These are phyloP conservation scores for Rhodotorula sp. DNA, from an alignment of 1,284 basidiomycete species.

Conservation along the genomic window DNA sequence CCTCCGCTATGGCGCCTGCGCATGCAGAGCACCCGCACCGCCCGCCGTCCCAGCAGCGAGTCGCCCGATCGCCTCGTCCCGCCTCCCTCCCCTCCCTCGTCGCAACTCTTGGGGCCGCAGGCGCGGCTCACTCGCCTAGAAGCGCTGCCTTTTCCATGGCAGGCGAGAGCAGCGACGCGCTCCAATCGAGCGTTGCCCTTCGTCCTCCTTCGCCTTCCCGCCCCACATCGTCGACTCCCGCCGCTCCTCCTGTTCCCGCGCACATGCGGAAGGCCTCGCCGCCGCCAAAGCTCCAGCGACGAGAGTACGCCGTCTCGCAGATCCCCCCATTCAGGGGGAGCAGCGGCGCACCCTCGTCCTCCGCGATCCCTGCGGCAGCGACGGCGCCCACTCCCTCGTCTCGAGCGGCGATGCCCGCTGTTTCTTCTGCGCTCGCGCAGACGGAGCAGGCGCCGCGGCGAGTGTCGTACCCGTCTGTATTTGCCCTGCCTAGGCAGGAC, in stretches of 20 bases:
- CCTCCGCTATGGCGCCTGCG: too few relatives aligned
- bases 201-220: not conserved
- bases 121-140: not conserved
- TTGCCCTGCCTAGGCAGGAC: not conserved
- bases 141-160: not conserved
- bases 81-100: not conserved
- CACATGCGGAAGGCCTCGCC: not conserved
- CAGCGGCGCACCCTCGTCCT: too few relatives aligned
- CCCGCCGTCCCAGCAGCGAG: too few relatives aligned
- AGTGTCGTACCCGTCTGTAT: slow-evolving; percentile 1
- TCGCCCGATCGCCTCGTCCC: not conserved
- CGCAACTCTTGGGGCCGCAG: not conserved
- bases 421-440: not conserved
- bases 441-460: not conserved
- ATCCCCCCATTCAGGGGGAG: slow-evolving; percentile 9
- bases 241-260: too few relatives aligned
- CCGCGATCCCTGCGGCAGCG: too few relatives aligned
- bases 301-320: not conserved
- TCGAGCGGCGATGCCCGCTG: not conserved
- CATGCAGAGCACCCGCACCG: too few relatives aligned
- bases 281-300: not conserved
- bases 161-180: not conserved
- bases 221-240: too few relatives aligned
- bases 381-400: too few relatives aligned
- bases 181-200: not conserved